phyloP scores from a whole-genome alignment of 179 eudicot species.

The Beta lomatogona region DNA sequence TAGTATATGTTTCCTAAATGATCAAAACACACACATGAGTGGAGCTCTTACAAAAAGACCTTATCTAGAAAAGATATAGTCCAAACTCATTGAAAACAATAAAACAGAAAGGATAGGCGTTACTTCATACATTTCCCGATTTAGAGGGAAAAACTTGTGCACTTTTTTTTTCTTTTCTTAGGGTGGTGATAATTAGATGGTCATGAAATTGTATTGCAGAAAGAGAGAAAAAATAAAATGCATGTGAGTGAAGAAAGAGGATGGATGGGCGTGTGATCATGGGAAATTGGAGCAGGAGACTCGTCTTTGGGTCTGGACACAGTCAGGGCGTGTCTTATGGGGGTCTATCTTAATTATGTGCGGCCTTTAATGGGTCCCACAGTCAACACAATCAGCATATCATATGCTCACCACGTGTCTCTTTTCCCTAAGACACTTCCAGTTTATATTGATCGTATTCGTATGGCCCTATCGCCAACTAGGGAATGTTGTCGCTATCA shows the following conservation, averaged over 20 bases:
- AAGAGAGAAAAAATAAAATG: not conserved
- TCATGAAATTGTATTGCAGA: too few relatives aligned
- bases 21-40: too few relatives aligned
- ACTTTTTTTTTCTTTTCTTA: too few relatives aligned
- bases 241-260: not conserved
- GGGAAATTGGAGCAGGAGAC: conserved; percentile 38
- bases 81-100: not conserved
- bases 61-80: not conserved
- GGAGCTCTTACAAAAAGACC: too few relatives aligned
- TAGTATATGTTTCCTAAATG: too few relatives aligned
- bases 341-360: not conserved
- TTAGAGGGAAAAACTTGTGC: not conserved
- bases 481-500: not conserved
- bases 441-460: not conserved
- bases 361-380: conserved; percentile 1
- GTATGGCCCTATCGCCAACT: not conserved
- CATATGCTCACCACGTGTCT: conserved; percentile 30
- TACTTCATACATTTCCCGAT: not conserved
- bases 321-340: conserved; percentile 31
- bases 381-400: not conserved
- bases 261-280: conserved; percentile 21
- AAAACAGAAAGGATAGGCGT: not conserved
- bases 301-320: conserved; percentile 10
- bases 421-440: not conserved
- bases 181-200: too few relatives aligned